Conservation (phyloP, 2,329 filamentous ascomycete genomes). For the Exophiala sp. region DNA sequence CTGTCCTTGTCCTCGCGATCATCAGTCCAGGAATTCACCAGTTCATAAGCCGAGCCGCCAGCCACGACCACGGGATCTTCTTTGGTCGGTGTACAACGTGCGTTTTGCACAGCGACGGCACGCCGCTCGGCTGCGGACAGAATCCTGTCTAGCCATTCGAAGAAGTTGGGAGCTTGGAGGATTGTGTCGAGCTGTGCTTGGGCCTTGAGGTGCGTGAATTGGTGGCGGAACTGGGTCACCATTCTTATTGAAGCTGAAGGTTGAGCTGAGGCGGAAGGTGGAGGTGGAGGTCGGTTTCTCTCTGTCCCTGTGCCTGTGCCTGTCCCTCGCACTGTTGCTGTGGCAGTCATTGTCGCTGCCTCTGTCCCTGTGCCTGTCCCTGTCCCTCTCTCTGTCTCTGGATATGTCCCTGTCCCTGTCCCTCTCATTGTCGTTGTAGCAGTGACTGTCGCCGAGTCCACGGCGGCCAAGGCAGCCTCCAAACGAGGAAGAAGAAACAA, state of each 20-base stretch:
- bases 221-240: slow-evolving; percentile 9
- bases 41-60: slow-evolving; percentile 15
- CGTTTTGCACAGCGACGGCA: neutral
- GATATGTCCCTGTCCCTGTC: no score
- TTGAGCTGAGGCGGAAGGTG: no score
- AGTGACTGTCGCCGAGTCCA: neutral
- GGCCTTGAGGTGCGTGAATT: neutral
- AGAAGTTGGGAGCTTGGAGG: slow-evolving; percentile 3
- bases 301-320: no score
- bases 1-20: no score
- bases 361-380: no score
- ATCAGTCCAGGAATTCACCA: slow-evolving; percentile 19
- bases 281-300: no score
- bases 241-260: slow-evolving; percentile 1
- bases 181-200: neutral
- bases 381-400: no score
- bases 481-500: slow-evolving; percentile 18
- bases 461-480: neutral
- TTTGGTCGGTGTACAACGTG: neutral
- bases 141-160: slow-evolving; percentile 15
- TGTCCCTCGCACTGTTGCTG: no score
- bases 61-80: neutral
- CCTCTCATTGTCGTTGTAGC: neutral
- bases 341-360: no score
- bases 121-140: slow-evolving; percentile 8